Evolutionary conservation across 208 protist species (phyloP).

Genomic region (Trypanosoma avium): DNA sequence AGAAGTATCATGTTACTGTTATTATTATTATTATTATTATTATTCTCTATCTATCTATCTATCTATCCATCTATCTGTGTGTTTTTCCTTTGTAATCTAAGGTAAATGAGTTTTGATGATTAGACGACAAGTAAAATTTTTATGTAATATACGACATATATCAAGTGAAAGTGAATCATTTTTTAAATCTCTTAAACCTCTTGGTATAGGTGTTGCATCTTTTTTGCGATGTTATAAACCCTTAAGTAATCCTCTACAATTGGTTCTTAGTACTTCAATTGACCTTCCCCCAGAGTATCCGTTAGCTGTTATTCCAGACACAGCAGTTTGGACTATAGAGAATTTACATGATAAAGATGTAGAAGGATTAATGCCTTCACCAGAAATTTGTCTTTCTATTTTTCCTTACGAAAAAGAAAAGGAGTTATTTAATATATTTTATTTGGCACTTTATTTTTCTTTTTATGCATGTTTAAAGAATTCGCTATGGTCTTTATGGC

Average conservation of each 20-base stretch:
- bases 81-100: neutral
- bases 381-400: conserved; percentile 7
- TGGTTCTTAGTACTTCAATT: neutral
- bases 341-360: conserved; percentile 19
- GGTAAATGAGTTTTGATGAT: conserved; percentile 2
- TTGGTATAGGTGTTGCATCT: conserved; percentile 16
- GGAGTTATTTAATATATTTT: conserved; percentile 12
- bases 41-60: too few relatives aligned
- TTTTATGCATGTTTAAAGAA: conserved; percentile 7
- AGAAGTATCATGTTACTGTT: conserved; percentile 21
- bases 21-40: too few relatives aligned
- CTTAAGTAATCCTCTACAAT: neutral
- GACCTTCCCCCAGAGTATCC: neutral
- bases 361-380: conserved; percentile 22
- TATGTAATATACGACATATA: neutral
- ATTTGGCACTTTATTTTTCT: conserved; percentile 17
- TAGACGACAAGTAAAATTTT: neutral
- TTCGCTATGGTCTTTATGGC: conserved; percentile 15
- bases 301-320: conserved; percentile 15
- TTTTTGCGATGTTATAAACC: neutral
- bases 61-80: too few relatives aligned
- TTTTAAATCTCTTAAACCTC: neutral
- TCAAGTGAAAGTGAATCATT: neutral
- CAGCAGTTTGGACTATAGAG: conserved; percentile 16
- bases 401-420: neutral